Base-by-base conservation (phyloP, 129 eudicot species). In the Glebionis coronaria region DNA sequence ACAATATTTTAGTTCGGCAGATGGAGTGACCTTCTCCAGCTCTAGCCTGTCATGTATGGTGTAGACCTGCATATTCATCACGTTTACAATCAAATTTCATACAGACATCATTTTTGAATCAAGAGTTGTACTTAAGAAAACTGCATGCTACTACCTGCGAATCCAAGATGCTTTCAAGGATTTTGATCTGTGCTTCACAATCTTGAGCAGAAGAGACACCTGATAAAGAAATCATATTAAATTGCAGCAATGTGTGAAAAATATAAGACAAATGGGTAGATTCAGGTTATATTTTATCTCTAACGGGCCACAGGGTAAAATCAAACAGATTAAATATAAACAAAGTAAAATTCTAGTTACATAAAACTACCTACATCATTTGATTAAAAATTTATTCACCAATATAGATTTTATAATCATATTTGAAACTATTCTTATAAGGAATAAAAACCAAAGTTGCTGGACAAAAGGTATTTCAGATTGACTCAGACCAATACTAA, bases 91-190 rank as follows among this genome's bases (percentile, higher is more conserved):
- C 63, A 20, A 66, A 46, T 65, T 38, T 61, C 20, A 35, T 59
- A 50, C 44, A 18, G 13, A 29, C 42, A 52, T 72, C 60, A 65
- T 25, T 68, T 61, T 61, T 25, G 46, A n/a, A 51, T 40, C 52
- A 61, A 40, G 56, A 56, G 50, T 60, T 9, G 38, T 54, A 40
- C 1, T n/a, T 23, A 67, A n/a, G 68, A 67, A 49, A 49, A 52
- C 68, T 14, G 35, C 52, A 66, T 38, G 23, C 59, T 56, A 63
- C 40, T 73, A 90, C 97, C 91, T 62, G 90, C 51, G 92, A 80
- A 82, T 90, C 97, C 72, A 90, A 75, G 45, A 90, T 67, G 50
- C 82, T 56, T 79, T 90, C 95, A 71, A 90, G 95, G 55, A 64
- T 78, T 23, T 72, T 68, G 51, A 90, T 64, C 40, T 82, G 87